Base-by-base conservation (phyloP, 495 filamentous ascomycete species). In the Penicillium paxilli region DNA sequence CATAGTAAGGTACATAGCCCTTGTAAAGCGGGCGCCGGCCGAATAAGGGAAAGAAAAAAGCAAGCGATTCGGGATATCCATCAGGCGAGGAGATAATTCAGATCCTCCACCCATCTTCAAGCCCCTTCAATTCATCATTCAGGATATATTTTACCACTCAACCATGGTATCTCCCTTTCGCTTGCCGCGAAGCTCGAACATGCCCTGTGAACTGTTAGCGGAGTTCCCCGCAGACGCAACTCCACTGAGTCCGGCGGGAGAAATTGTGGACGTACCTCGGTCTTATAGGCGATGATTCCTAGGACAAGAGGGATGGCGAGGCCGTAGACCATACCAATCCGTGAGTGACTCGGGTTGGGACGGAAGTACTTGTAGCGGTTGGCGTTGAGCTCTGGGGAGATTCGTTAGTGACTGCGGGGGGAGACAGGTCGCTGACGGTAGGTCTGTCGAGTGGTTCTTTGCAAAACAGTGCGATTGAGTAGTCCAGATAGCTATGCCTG, bases 351-450 rank as follows among this genome's bases (percentile, higher is more conserved):
- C 21, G 83, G 80, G 12, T 87, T 97, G 89, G 89, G 98, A 63
- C 90, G 83, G 82, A 97, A 98, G 83, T 91, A 96, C 75, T 89
- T 92, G 83, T 91, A 87, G 45, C 94, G 89, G 77, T 95, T 92
- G 59, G 77, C 69, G 61, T 79, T 82, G 84, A 97, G 88, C 66
- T 88, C 94, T 98, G 64, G 64, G 8, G n/a, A 6, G 20, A 23
- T 73, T 54, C 67, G 68, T 59, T 9, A 59, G 46, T 49, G 44
- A 40, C 30, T 44, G 35, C 16, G n/a, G 4, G 35, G 16, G 16
- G 35, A 2, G 22, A 48, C 30, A 10, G 11, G 30, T 14, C 30
- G 30, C 10, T n/a, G n/a, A n/a, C n/a, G n/a, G n/a, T n/a, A n/a
- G n/a, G n/a, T n/a, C n/a, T n/a, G n/a, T n/a, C n/a, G n/a, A n/a